phyloP scores from a whole-genome alignment of 164 flowering plant genomes.

The Nymphaea colorata region DNA sequence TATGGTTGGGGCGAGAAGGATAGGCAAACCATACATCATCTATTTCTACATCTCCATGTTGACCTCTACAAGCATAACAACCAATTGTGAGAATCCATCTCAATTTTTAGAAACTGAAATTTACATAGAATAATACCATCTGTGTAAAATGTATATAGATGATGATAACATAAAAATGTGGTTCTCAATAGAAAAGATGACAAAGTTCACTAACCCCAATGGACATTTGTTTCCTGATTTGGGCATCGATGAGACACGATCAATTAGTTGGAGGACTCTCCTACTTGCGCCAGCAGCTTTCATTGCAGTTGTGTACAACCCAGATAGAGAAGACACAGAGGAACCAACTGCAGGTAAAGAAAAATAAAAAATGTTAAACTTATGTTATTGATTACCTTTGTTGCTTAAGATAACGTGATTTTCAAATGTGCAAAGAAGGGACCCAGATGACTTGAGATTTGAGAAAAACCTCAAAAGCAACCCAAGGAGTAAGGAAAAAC shows the following conservation, averaged over 20 bases:
- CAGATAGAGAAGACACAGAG: slow-evolving; percentile 72
- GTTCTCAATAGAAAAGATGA: not conserved
- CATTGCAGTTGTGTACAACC: slow-evolving; percentile 81
- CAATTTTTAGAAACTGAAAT: not conserved
- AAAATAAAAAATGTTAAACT: no score
- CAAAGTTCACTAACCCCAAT: slow-evolving; percentile 37
- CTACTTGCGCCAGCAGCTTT: slow-evolving; percentile 99
- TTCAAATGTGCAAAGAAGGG: no score
- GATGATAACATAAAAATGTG: not conserved
- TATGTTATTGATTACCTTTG: no score
- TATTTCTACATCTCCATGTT: slow-evolving; percentile 78
- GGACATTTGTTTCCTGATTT: slow-evolving; percentile 77
- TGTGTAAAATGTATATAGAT: no score
- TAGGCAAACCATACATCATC: slow-evolving; percentile 97
- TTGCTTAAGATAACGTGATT: no score
- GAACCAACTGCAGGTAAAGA: slow-evolving; percentile 58
- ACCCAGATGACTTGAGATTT: no score
- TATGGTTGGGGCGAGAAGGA: slow-evolving; percentile 87
- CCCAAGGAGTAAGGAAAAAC: no score
- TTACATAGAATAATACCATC: not conserved
- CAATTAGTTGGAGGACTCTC: slow-evolving; percentile 89
- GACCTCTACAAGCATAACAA: slow-evolving; percentile 29
- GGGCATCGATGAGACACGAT: slow-evolving; percentile 77
- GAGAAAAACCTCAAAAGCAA: no score
- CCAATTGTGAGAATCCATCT: not conserved